These are phyloP conservation scores for Nicotiana tabacum DNA, from an alignment of 257 asterid genomes.

Conservation along the genomic window DNA sequence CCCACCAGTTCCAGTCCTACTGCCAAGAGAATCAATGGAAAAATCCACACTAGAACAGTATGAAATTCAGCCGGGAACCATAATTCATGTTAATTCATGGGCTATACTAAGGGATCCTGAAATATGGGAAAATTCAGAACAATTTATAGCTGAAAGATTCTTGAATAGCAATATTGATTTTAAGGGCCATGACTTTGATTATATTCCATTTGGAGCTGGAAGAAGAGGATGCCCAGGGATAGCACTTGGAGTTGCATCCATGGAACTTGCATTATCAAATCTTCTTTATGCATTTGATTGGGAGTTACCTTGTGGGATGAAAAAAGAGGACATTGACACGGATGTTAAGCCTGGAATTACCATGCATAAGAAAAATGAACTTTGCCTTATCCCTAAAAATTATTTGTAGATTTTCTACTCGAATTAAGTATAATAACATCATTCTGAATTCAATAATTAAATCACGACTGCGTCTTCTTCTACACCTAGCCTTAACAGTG, in stretches of 20 bases:
- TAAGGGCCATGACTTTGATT: background rate
- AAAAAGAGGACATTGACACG: background rate
- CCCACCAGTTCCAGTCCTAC: background rate
- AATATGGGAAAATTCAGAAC: background rate
- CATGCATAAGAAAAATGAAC: background rate
- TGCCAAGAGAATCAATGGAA: background rate
- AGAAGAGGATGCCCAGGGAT: background rate
- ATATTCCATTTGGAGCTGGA: background rate
- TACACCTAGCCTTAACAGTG: no score
- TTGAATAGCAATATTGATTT: background rate
- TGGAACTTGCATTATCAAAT: background rate
- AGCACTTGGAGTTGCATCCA: background rate
- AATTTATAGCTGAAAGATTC: background rate
- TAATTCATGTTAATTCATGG: background rate
- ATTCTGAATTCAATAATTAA: no score
- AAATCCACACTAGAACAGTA: background rate
- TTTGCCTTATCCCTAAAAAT: background rate
- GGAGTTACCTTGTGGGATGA: background rate
- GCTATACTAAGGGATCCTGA: background rate
- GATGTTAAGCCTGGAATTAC: background rate
- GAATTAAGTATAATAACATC: no score
- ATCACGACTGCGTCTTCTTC: no score
- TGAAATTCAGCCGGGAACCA: background rate
- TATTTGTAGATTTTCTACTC: background rate
- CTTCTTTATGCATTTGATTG: background rate